A percentile compares a stretch with the other conserved stretches of the same genome.
These are phyloP conservation scores for Albugo laibachii DNA, from an alignment of 352 stramenopile species.

Conservation along the genomic window DNA sequence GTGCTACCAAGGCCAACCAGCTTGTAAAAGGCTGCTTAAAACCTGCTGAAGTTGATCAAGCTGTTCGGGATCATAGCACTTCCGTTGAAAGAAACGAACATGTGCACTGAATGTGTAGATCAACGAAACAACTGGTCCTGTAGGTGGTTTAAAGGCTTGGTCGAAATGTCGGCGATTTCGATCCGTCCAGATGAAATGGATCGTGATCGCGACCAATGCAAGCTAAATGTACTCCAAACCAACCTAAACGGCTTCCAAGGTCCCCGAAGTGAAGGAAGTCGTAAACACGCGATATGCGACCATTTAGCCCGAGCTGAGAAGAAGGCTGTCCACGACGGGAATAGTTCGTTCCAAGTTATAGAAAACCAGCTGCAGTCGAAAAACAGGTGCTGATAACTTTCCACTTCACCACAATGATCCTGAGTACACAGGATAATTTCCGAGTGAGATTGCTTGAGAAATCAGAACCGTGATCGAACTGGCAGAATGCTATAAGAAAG, in stretches of 20 bases:
- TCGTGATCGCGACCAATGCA: conserved; percentile 1
- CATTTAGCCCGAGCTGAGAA: background rate
- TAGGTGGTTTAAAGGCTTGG: background rate
- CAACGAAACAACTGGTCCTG: background rate
- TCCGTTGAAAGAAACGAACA: background rate
- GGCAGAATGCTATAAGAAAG: conserved; percentile 4
- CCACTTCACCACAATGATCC: conserved; percentile 1
- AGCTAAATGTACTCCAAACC: conserved; percentile 2
- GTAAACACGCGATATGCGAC: background rate
- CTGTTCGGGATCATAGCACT: background rate
- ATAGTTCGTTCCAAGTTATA: background rate
- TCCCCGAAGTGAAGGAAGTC: background rate
- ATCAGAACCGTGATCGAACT: conserved; percentile 5
- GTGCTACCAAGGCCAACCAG: too few species aligned
- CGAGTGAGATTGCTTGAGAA: conserved; percentile 1
- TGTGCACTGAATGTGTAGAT: conserved; percentile 2
- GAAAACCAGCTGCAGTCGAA: conserved; percentile 3
- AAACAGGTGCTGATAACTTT: conserved; percentile 6
- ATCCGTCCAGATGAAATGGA: conserved; percentile 6
- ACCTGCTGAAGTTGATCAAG: too few species aligned
- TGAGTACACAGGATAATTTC: conserved; percentile 1
- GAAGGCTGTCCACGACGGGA: background rate
- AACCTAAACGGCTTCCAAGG: background rate
- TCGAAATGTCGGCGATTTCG: conserved; percentile 5
- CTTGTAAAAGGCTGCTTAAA: too few species aligned